Base-by-base conservation (phyloP, 2,329 filamentous ascomycete genomes). In the Botrytis tulipae region DNA sequence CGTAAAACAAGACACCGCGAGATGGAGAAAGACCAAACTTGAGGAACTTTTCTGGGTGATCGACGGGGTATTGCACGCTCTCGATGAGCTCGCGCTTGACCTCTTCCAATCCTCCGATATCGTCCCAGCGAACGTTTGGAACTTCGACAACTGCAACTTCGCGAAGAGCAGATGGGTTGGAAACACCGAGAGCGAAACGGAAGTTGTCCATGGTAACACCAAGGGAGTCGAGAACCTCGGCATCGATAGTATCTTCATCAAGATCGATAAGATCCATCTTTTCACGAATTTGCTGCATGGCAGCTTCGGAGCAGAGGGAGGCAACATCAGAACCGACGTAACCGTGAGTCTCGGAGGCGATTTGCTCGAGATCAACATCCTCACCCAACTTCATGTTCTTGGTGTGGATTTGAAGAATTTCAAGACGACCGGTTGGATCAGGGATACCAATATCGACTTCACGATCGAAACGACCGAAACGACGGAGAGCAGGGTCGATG, bases 131-230 rank as follows among this genome's bases (percentile, higher is more conserved):
- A 78, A 98, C 95, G 83, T 99, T 99, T 86, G 96, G 96, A 80
- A 98, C 95, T 85, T 99, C 97, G 84, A 99, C 97, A 78, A 99
- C 96, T 72, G 96, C 96, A 81, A 99, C 96, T 85, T 99, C 96
- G 84, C 96, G 96, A 73, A 99, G 94, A 78, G 96, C 96, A 77
- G 96, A 98, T 80, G 96, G 96, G 89, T 99, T 99, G 84, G 95
- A 98, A 75, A 98, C 95, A 80, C 96, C 96, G 69, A 99, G 92
- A 75, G 96, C 95, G 81, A 97, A 99, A 80, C 95, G 93, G 93
- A 99, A 99, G 90, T 99, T 99, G 85, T 99, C 96, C 94, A 98
- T 98, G 76, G 96, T 99, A 67, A 99, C 96, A 83, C 96, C 96
- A 65, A 99, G 91, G 63, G 96, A 98, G 85, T 99, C 96, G 72